These are phyloP conservation scores for Aspergillus sp. DNA, from an alignment of 2,329 filamentous ascomycete species.

Conservation along the genomic window DNA sequence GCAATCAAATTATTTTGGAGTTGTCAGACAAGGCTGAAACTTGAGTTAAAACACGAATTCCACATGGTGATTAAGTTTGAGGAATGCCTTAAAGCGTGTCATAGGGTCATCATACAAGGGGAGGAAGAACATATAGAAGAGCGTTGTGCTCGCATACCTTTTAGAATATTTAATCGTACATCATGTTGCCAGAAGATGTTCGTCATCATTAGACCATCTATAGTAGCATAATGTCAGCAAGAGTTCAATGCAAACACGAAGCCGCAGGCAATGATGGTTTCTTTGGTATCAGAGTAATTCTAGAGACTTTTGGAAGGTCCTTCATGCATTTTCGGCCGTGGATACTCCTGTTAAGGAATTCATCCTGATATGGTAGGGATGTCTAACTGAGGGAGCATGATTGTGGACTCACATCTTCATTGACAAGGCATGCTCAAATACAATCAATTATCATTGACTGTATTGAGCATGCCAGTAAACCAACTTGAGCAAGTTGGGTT, in stretches of 20 bases:
- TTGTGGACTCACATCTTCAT: too few relatives aligned
- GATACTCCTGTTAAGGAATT: too few relatives aligned
- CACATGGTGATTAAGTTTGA: conserved; percentile 66
- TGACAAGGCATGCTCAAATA: too few relatives aligned
- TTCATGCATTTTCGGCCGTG: too few relatives aligned
- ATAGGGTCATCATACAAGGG: conserved; percentile 60
- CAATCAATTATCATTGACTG: not conserved
- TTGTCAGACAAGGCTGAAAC: conserved; percentile 71
- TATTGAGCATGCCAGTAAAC: not conserved
- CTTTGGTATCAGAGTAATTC: too few relatives aligned
- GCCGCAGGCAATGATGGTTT: too few relatives aligned
- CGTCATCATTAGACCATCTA: too few relatives aligned
- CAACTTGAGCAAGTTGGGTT: not conserved
- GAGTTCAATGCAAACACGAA: too few relatives aligned
- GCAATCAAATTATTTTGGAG: conserved; percentile 19
- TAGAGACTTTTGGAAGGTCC: too few relatives aligned
- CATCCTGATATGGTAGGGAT: too few relatives aligned
- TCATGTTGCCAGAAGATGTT: not conserved
- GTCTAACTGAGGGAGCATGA: too few relatives aligned
- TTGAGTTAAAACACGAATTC: conserved; percentile 61
- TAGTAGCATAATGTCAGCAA: too few relatives aligned
- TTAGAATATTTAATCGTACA: conserved; percentile 22
- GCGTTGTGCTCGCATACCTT: conserved; percentile 44
- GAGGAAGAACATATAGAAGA: conserved; percentile 16
- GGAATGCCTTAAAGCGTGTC: conserved; percentile 68